A percentile compares a stretch with the other conserved stretches of the same genome.
Conservation (phyloP, 768 basidiomycete species). For the Phylloporus rhodoxanthus region DNA sequence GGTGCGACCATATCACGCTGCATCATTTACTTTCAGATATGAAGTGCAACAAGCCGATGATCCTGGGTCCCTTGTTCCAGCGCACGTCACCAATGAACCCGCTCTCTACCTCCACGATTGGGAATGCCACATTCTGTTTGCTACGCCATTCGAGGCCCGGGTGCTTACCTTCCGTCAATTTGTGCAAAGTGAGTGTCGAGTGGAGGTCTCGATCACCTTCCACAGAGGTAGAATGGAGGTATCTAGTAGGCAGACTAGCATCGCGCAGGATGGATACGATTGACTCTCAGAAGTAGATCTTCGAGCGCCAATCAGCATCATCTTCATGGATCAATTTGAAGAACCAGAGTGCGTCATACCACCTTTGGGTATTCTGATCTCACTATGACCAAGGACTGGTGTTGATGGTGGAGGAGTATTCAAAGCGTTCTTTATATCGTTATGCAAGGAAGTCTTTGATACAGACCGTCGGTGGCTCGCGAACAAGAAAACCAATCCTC, state of each 20-base stretch:
- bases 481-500: conserved; percentile 87
- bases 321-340: conserved; percentile 89
- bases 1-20: neutral
- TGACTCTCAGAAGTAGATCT: conserved; percentile 70
- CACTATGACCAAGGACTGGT: conserved; percentile 50
- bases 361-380: conserved; percentile 4
- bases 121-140: conserved; percentile 93
- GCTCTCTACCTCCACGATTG: conserved; percentile 64
- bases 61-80: conserved; percentile 27
- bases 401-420: conserved; percentile 97
- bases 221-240: conserved; percentile 20
- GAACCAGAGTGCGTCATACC: conserved; percentile 62
- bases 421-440: conserved; percentile 93
- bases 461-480: conserved; percentile 92
- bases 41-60: conserved; percentile 57
- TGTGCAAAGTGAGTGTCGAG: conserved; percentile 55
- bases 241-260: conserved; percentile 52
- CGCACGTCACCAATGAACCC: conserved; percentile 65
- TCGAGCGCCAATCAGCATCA: conserved; percentile 79
- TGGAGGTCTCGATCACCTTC: conserved; percentile 14
- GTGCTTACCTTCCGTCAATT: conserved; percentile 87
- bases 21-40: conserved; percentile 33
- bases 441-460: conserved; percentile 93
- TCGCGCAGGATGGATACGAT: conserved; percentile 91
- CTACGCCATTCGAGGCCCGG: conserved; percentile 88